Percentiles rank a stretch among this genome's conserved stretches.
Evolutionary conservation across 2,329 filamentous ascomycete species (phyloP).

Genomic region (Paraphoma chrysanthemicola): DNA sequence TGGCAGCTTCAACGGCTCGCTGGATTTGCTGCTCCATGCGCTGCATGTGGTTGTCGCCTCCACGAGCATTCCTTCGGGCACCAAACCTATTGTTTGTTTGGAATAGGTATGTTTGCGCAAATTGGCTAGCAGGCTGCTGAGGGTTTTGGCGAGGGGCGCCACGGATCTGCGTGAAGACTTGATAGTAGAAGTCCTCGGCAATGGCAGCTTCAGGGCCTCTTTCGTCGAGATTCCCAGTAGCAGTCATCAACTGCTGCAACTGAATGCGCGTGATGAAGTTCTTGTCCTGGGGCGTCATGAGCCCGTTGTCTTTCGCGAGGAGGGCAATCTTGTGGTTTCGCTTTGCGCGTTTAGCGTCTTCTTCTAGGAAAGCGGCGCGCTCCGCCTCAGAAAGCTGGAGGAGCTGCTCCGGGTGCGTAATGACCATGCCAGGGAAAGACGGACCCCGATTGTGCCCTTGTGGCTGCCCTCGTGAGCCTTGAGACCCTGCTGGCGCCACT

Average conservation of each 20-base stretch:
- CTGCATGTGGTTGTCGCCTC: slow-evolving; percentile 95
- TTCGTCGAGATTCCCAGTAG: slow-evolving; percentile 86
- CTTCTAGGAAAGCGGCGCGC: slow-evolving; percentile 80
- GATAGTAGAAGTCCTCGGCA: slow-evolving; percentile 96
- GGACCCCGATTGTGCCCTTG: slow-evolving; percentile 51
- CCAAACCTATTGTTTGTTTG: slow-evolving; percentile 88
- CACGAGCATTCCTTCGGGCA: slow-evolving; percentile 77
- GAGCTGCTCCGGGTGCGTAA: slow-evolving; percentile 75
- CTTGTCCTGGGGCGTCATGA: slow-evolving; percentile 99
- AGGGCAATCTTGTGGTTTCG: slow-evolving; percentile 98
- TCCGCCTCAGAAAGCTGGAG: slow-evolving; percentile 83
- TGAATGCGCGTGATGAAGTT: slow-evolving; percentile 99
- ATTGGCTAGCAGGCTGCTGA: slow-evolving; percentile 91
- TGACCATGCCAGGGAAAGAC: slow-evolving; percentile 60
- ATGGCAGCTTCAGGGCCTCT: slow-evolving; percentile 80
- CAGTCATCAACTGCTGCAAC: slow-evolving; percentile 91
- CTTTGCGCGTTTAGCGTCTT: slow-evolving; percentile 94
- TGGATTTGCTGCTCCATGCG: slow-evolving; percentile 99
- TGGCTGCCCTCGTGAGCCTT: slow-evolving; percentile 41
- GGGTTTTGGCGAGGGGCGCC: slow-evolving; percentile 89
- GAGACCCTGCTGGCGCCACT: slow-evolving; percentile 35
- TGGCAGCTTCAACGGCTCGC: slow-evolving; percentile 93
- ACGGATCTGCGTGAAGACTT: slow-evolving; percentile 94
- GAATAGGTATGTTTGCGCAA: slow-evolving; percentile 96
- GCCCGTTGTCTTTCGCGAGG: slow-evolving; percentile 88